These are phyloP conservation scores for Acidiella bohemica DNA, from an alignment of 495 filamentous ascomycete species.

Conservation along the genomic window DNA sequence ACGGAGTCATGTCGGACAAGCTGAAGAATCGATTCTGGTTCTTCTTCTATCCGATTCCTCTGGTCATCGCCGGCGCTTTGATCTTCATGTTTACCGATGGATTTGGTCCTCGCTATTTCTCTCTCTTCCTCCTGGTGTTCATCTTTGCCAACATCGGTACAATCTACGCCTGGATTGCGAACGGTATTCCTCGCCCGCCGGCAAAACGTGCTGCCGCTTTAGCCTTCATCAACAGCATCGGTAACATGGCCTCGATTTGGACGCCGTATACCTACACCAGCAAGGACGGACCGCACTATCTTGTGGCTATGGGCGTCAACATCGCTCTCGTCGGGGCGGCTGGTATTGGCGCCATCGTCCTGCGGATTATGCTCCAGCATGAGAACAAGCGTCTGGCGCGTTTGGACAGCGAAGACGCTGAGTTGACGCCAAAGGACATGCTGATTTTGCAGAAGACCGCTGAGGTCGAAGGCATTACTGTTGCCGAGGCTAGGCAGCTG, in stretches of 20 bases:
- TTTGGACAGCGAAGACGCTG: constrained; percentile 14
- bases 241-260: constrained; percentile 43
- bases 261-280: constrained; percentile 39
- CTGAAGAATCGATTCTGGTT: constrained; percentile 39
- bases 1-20: constrained; percentile 36
- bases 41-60: constrained; percentile 37
- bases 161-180: constrained; percentile 42
- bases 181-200: constrained; percentile 38
- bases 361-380: neutral
- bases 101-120: constrained; percentile 41
- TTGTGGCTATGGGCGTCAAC: constrained; percentile 34
- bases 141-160: constrained; percentile 42
- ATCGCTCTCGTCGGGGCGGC: constrained; percentile 36
- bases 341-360: constrained; percentile 22
- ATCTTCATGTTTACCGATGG: constrained; percentile 37
- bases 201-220: constrained; percentile 44
- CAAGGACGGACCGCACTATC: constrained; percentile 31
- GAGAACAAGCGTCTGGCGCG: neutral
- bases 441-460: constrained; percentile 34
- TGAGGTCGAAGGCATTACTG: constrained; percentile 35
- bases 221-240: constrained; percentile 42
- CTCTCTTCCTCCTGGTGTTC: constrained; percentile 42
- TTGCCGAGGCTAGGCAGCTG: constrained; percentile 33
- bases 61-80: constrained; percentile 38
- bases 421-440: constrained; percentile 33